Evolutionary conservation across 495 filamentous ascomycete species (phyloP), one percentile per base, ranked within the genome.

Genomic region (Lepraria neglecta): DNA sequence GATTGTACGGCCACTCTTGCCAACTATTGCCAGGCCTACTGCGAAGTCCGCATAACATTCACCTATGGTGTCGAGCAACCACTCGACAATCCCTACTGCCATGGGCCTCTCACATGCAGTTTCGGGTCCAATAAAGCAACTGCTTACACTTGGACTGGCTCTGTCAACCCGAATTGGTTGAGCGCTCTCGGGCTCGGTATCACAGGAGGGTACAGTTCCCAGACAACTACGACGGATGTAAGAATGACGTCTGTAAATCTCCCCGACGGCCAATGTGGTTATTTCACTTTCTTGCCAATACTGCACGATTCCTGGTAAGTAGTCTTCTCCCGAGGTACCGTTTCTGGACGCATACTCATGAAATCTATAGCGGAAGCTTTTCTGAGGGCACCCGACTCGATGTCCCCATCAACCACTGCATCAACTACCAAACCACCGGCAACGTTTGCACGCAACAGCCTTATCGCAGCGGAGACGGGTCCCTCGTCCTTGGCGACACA

Each of bases 261-360:
- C 40, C 35, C 42, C 6, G 19, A 47, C 0, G 50, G 50, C 38
- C 7, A 56, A 48, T 62, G 60, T 43, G 60, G 60, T 17, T 62
- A 57, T 35, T 62, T 62, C 24, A 56, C 60, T 15, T 62, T 55
- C 38, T 12, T 62, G 17, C 60, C 60, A 17, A 62, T 62, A 51
- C 38, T 46, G 1, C 40, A 58, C 17, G 44, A 43, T 46, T 43
- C 56, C 30, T 58, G 56, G 56, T 58, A 58, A 3, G 56, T 44
- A 27, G 6, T 42, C 24, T 9, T 6, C 44, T 14, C 27, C 30
- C 0, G 27, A 30, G 42, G 40, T n/a, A 11, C n/a, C 30, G 6
- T 30, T 3, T 27, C 3, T n/a, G 21, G 17, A 44, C 1, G 1
- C 9, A 28, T 24, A 19, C n/a, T 10, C 9, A 43, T 17, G 17